A percentile compares a stretch with the other conserved stretches of the same genome.
Evolutionary conservation across 2,329 filamentous ascomycete genomes (phyloP).

Genomic region (Colletotrichum horii): DNA sequence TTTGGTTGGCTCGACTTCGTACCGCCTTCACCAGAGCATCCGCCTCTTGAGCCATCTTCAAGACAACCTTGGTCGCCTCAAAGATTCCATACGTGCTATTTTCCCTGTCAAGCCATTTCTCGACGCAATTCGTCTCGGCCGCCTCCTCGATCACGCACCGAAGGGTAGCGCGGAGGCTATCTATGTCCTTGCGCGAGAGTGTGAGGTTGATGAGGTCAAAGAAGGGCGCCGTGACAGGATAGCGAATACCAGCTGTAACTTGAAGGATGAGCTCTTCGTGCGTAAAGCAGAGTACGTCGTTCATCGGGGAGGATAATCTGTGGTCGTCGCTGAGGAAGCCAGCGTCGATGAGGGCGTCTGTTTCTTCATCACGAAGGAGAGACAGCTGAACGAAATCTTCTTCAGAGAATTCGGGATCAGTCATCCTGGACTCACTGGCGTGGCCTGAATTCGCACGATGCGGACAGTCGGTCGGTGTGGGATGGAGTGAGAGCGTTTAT

Average conservation of each 20-base stretch:
- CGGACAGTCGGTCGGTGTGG: not conserved
- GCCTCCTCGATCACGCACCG: constrained; percentile 22
- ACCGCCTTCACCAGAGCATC: constrained; percentile 20
- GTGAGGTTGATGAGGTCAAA: constrained; percentile 24
- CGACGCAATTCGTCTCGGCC: constrained; percentile 23
- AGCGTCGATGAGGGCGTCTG: constrained; percentile 28
- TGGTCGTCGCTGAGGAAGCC: constrained; percentile 25
- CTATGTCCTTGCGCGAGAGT: constrained; percentile 23
- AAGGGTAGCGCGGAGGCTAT: constrained; percentile 22
- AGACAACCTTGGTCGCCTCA: constrained; percentile 22
- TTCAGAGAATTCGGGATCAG: constrained; percentile 19
- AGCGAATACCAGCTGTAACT: constrained; percentile 26
- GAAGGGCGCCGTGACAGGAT: constrained; percentile 25
- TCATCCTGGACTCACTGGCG: not conserved
- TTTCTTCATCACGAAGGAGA: constrained; percentile 31
- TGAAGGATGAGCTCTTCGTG: constrained; percentile 27
- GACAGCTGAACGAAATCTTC: constrained; percentile 31
- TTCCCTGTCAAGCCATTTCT: constrained; percentile 25
- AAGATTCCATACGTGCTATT: constrained; percentile 28
- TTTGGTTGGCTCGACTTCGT: not conserved
- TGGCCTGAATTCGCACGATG: not conserved
- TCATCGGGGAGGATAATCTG: constrained; percentile 23
- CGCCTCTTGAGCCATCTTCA: not conserved
- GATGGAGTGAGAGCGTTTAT: not conserved
- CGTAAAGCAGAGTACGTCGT: constrained; percentile 23